Base-by-base conservation (phyloP, 345 rosid species). In the Sonneratia alba region DNA sequence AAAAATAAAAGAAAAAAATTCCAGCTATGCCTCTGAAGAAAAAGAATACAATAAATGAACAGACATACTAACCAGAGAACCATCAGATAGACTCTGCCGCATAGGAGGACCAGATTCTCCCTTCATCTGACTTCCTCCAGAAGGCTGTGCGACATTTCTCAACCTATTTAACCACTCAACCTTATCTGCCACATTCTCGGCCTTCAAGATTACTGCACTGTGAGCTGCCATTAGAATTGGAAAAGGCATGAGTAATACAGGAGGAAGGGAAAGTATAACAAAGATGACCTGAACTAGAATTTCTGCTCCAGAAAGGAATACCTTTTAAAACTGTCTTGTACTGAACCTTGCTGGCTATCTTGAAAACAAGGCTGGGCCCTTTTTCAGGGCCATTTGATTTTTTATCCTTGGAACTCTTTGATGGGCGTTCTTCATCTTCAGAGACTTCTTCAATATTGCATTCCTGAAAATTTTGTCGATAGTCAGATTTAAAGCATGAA, bases 311-410 rank as follows among this genome's bases (percentile, higher is more conserved):
- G 73, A 73, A 57, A 22, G 77, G 27, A 34, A 32, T 76, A 92
- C 99, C 97, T 88, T 95, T 95, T 74, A 95, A 66, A 78, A 95
- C 94, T 65, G 97, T 90, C 85, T 95, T 92, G 68, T 92, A 95
- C n/a, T 92, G 93, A 77, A 95, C 91, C 83, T 81, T 96, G 83
- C 97, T 87, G 40, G 87, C 88, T 77, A 96, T 77, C 85, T 89
- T 92, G 73, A 92, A 89, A 74, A 86, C 79, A 78, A 96, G 93
- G 74, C 80, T 81, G 47, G 85, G 82, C 43, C 83, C 89, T 79
- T 87, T 90, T 56, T 83, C 92, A 67, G 93, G 85, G 71, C 97
- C 96, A 73, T 85, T 95, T 57, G 93, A 84, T 75, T 89, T 96
- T 80, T 90, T 89, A 79, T 90, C 97, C 86, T 90, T 90, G 15